These are phyloP conservation scores for Mortierella sp. DNA, from an alignment of 371 early-diverging fungal genomes.

Conservation along the genomic window DNA sequence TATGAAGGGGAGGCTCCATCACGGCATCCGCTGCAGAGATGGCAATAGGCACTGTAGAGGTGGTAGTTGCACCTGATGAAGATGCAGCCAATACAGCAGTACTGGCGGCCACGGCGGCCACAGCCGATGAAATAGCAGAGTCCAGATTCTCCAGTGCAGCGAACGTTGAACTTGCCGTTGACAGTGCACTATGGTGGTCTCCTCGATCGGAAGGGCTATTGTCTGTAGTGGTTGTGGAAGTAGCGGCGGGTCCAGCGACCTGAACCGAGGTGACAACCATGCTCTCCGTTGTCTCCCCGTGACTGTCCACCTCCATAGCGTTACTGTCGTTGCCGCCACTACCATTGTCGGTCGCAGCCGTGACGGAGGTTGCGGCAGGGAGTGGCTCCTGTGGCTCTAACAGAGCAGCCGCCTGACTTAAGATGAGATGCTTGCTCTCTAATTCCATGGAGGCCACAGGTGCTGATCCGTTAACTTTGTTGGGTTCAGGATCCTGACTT, in stretches of 20 bases:
- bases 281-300: too few species aligned
- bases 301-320: background rate
- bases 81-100: background rate
- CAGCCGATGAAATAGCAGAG: constrained; percentile 26
- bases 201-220: too few species aligned
- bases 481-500: background rate
- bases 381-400: background rate
- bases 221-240: too few species aligned
- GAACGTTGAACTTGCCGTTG: background rate
- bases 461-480: background rate
- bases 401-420: too few species aligned
- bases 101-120: constrained; percentile 14
- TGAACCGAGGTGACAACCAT: too few species aligned
- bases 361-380: background rate
- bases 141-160: constrained; percentile 19
- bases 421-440: too few species aligned
- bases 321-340: background rate
- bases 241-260: too few species aligned
- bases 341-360: background rate
- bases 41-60: too few species aligned
- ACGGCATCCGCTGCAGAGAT: too few species aligned
- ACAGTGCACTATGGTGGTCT: background rate
- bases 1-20: too few species aligned
- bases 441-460: too few species aligned
- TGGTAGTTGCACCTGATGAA: constrained; percentile 3